phyloP scores from a whole-genome alignment of 2,329 filamentous ascomycete genomes.

The Teratosphaeria nubilosa region DNA sequence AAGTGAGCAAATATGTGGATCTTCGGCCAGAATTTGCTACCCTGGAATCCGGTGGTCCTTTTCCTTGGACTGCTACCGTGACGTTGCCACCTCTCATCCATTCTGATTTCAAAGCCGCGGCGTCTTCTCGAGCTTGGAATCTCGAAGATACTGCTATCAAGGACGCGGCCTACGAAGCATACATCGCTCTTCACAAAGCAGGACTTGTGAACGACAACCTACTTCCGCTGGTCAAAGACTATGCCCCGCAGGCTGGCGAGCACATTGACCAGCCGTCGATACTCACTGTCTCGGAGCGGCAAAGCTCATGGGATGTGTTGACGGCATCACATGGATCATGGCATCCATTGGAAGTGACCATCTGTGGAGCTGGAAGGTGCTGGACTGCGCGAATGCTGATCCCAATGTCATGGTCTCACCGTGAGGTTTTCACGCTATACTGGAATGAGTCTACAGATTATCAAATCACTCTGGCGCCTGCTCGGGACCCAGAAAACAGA shows the following conservation, averaged over 20 bases:
- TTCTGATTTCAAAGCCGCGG: conserved; percentile 45
- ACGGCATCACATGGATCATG: not conserved
- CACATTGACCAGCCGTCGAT: conserved; percentile 19
- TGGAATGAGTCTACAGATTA: not conserved
- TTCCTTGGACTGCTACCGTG: conserved; percentile 48
- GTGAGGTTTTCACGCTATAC: not conserved
- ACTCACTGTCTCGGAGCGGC: conserved; percentile 10
- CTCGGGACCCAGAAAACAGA: not conserved
- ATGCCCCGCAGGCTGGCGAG: conserved; percentile 11
- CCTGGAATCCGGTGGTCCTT: conserved; percentile 15
- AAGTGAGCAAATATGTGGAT: conserved; percentile 51
- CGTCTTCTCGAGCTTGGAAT: conserved; percentile 50
- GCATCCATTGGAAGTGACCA: not conserved
- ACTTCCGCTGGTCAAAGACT: conserved; percentile 46
- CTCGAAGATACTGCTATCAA: conserved; percentile 64
- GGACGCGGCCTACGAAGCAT: conserved; percentile 78
- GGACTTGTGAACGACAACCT: conserved; percentile 70
- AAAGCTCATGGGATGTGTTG: conserved; percentile 5
- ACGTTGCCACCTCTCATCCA: conserved; percentile 62
- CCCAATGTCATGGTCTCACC: not conserved
- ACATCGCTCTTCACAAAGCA: conserved; percentile 55
- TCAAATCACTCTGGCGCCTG: not conserved
- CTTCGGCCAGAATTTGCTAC: conserved; percentile 56
- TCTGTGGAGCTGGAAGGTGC: not conserved
- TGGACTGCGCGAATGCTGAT: not conserved